These are phyloP conservation scores for Paxillus involutus DNA, from an alignment of 768 basidiomycete species.

Conservation along the genomic window DNA sequence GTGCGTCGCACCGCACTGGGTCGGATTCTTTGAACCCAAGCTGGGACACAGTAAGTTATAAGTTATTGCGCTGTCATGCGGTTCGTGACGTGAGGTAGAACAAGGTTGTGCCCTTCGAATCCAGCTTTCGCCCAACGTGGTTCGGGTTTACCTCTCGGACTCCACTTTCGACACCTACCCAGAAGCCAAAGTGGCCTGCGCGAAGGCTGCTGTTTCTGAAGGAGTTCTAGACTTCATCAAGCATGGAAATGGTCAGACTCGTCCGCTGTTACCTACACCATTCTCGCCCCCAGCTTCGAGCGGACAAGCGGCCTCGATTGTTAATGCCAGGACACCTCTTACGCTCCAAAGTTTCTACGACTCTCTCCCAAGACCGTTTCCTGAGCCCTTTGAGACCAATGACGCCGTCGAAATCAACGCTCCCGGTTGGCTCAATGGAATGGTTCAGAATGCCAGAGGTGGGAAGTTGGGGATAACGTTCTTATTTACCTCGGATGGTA, in stretches of 20 bases:
- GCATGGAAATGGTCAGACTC: slow-evolving; percentile 50
- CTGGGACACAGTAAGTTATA: slow-evolving; percentile 40
- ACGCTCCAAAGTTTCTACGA: slow-evolving; percentile 62
- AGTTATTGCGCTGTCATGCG: not conserved
- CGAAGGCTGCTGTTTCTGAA: slow-evolving; percentile 49
- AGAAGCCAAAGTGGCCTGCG: slow-evolving; percentile 55
- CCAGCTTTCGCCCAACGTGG: slow-evolving; percentile 48
- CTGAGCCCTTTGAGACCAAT: slow-evolving; percentile 49
- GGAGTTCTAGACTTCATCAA: slow-evolving; percentile 61
- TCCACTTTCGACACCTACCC: slow-evolving; percentile 38
- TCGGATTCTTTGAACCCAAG: slow-evolving; percentile 47
- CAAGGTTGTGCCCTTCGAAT: slow-evolving; percentile 60
- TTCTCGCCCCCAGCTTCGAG: slow-evolving; percentile 1
- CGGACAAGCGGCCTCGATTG: slow-evolving; percentile 3
- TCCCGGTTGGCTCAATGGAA: slow-evolving; percentile 50
- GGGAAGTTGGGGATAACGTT: slow-evolving; percentile 43
- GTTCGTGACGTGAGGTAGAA: slow-evolving; percentile 28
- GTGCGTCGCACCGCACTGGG: slow-evolving; percentile 53
- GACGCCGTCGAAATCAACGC: slow-evolving; percentile 53
- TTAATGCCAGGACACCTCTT: slow-evolving; percentile 22
- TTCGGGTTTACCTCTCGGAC: slow-evolving; percentile 51
- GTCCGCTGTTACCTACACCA: slow-evolving; percentile 28
- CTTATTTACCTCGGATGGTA: slow-evolving; percentile 43
- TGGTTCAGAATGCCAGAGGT: slow-evolving; percentile 53
- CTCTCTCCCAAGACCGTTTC: slow-evolving; percentile 63